Base-by-base conservation (phyloP, 306 rosid species). In the Alnus rubra region DNA sequence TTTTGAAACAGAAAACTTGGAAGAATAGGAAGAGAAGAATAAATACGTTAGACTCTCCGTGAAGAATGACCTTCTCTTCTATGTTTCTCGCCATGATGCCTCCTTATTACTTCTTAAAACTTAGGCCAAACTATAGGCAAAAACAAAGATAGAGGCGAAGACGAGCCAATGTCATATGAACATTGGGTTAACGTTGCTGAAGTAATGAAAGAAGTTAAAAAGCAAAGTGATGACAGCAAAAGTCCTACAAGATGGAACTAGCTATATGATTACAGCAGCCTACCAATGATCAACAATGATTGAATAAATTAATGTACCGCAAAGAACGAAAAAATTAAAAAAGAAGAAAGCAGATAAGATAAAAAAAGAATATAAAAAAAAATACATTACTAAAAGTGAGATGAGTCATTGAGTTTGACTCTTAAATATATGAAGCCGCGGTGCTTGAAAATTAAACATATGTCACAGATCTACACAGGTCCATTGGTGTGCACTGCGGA, bases 51-150 rank as follows among this genome's bases (percentile, higher is more conserved):
- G 92, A 74, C 62, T 81, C 90, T 82, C 55, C 85, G 3, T 72
- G 85, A 51, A 86, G 75, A 71, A 79, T 73, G 79, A 80, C 74
- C 37, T 79, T 85, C 67, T 84, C 88, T 76, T 80, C 86, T 3
- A 84, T 84, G 81, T 93, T 93, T 64, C 90, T 85, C 79, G 89
- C 89, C 97, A 84, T 86, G 71, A 8, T 35, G 54, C 73, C 73
- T 67, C 4, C 48, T 2, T n/a, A n/a, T 55, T 65, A 4, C 19
- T 55, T 70, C 10, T 50, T 35, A 65, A 30, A 39, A 65, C 45
- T 65, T 39, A 35, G 19, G 71, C 49, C 71, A 37, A 65, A 67
- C 71, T 37, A 7, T 1, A 37, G 49, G 6, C 71, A n/a, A n/a
- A n/a, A n/a, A 7, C 16, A 6, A 16, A 37, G 28, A 42, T 42